phyloP scores from a whole-genome alignment of 2,329 filamentous ascomycete species.

The Harringtonia aguacate region DNA sequence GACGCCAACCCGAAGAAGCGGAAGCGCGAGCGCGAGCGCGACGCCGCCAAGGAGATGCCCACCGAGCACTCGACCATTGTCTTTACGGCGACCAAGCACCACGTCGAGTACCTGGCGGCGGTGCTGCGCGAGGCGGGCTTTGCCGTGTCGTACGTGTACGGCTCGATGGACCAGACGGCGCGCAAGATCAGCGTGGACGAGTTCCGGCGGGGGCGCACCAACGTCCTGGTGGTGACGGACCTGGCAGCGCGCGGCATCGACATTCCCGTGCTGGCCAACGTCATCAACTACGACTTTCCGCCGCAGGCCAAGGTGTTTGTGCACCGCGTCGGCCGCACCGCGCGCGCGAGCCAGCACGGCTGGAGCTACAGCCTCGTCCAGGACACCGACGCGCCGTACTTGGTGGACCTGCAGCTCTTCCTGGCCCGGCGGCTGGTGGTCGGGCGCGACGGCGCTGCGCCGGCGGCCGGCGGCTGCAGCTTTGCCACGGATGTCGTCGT shows the following conservation, averaged over 20 bases:
- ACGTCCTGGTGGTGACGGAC: conserved; percentile 92
- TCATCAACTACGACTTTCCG: conserved; percentile 98
- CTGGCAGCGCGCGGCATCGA: conserved; percentile 96
- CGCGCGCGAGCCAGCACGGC: conserved; percentile 80
- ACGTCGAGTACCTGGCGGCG: conserved; percentile 83
- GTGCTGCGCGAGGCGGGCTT: conserved; percentile 77
- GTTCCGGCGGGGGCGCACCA: conserved; percentile 73
- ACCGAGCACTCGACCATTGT: conserved; percentile 90
- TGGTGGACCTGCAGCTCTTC: conserved; percentile 90
- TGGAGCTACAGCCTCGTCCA: conserved; percentile 93
- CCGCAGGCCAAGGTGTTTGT: conserved; percentile 95
- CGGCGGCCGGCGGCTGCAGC: too few relatives aligned
- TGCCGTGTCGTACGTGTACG: conserved; percentile 87
- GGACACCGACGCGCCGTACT: conserved; percentile 80
- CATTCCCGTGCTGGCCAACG: conserved; percentile 90
- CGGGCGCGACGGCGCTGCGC: conserved; percentile 49
- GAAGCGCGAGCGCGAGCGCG: conserved; percentile 60
- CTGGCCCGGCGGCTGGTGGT: conserved; percentile 73
- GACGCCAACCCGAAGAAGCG: background rate
- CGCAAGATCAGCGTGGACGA: conserved; percentile 86
- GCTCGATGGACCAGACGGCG: conserved; percentile 86
- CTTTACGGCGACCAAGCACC: conserved; percentile 91
- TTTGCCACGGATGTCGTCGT: conserved; percentile 78
- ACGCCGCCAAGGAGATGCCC: conserved; percentile 52
- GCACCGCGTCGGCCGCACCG: conserved; percentile 91